Conservation (phyloP, 306 rosid species). For the Cyamopsis tetragonoloba region DNA sequence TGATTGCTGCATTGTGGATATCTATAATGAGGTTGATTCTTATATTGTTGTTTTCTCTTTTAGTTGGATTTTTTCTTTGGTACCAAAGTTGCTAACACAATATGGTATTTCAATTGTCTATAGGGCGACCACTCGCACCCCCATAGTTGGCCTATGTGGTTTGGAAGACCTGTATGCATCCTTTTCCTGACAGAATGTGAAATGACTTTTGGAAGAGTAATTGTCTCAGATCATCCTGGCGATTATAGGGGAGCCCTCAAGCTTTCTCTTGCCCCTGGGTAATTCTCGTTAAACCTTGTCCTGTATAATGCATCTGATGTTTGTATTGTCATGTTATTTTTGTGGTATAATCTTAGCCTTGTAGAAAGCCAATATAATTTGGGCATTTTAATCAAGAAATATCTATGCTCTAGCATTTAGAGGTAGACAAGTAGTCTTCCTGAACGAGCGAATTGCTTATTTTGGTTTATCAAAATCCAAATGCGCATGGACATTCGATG, state of each 20-base stretch:
- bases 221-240: constrained; percentile 69
- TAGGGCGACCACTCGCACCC: constrained; percentile 98
- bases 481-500: no score
- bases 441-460: no score
- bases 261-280: constrained; percentile 87
- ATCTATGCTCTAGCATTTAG: not conserved
- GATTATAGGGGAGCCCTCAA: constrained; percentile 67
- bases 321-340: not conserved
- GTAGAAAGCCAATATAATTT: not conserved
- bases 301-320: not conserved
- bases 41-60: constrained; percentile 5
- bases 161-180: constrained; percentile 72
- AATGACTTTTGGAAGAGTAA: constrained; percentile 72
- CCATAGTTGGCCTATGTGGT: constrained; percentile 69
- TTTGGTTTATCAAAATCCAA: no score
- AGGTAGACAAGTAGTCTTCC: no score
- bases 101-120: constrained; percentile 26
- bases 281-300: constrained; percentile 26
- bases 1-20: constrained; percentile 84
- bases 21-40: constrained; percentile 72
- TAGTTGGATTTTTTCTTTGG: not conserved
- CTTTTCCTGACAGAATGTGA: constrained; percentile 87
- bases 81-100: constrained; percentile 15
- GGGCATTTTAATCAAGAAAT: not conserved
- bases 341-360: not conserved